These are phyloP conservation scores for Nasturtium officinale DNA, from an alignment of 345 rosid species.

Conservation along the genomic window DNA sequence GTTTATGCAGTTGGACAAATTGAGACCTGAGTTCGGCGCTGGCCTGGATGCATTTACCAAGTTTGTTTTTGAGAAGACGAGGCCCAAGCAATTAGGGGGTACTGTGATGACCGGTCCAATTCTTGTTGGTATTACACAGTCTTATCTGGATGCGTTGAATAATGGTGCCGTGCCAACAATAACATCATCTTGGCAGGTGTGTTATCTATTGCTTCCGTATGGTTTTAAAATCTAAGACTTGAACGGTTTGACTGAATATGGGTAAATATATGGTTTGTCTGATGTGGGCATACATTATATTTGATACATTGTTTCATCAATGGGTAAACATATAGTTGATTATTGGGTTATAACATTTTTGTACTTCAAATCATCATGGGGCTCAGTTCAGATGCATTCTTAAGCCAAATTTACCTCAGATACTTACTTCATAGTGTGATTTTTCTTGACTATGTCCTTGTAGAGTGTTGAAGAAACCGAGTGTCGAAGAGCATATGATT, in stretches of 20 bases:
- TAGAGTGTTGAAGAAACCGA: slow-evolving; percentile 99
- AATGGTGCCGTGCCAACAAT: slow-evolving; percentile 99
- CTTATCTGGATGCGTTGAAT: slow-evolving; percentile 91
- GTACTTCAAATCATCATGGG: background rate
- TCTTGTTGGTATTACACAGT: slow-evolving; percentile 84
- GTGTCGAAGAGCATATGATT: slow-evolving; percentile 88
- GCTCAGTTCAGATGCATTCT: background rate
- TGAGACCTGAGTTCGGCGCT: slow-evolving; percentile 83
- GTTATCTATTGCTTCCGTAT: slow-evolving; percentile 34
- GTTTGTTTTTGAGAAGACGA: slow-evolving; percentile 96
- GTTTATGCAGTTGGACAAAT: slow-evolving; percentile 62
- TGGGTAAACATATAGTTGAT: background rate
- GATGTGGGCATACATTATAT: slow-evolving; percentile 2
- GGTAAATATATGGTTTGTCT: background rate
- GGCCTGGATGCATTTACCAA: slow-evolving; percentile 92
- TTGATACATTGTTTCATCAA: background rate
- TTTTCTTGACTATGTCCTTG: slow-evolving; percentile 26
- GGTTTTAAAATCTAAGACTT: background rate
- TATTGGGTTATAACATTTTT: background rate
- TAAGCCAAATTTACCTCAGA: background rate
- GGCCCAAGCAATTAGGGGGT: slow-evolving; percentile 94
- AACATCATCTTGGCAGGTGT: slow-evolving; percentile 98
- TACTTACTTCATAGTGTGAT: background rate
- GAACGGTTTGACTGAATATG: background rate
- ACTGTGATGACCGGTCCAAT: slow-evolving; percentile 90